Evolutionary conservation across 1,284 basidiomycete species (phyloP).

Genomic region (Cryptococcus sp.): DNA sequence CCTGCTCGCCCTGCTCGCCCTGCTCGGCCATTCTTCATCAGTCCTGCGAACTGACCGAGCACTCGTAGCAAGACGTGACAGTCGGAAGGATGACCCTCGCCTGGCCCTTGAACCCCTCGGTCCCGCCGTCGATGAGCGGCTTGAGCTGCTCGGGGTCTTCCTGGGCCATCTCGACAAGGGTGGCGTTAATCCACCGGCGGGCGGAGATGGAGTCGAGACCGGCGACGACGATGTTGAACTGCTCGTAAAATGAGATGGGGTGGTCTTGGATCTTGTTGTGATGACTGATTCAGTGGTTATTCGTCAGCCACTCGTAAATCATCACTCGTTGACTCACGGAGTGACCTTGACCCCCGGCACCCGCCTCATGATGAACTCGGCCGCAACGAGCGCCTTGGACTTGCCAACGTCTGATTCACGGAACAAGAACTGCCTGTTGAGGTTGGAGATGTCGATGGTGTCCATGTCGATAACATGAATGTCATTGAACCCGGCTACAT

Average conservation of each 20-base stretch:
- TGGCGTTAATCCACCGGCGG: constrained; percentile 97
- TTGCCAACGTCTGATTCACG: constrained; percentile 76
- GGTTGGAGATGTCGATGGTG: constrained; percentile 97
- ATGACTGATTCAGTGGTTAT: constrained; percentile 62
- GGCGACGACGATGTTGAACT: constrained; percentile 95
- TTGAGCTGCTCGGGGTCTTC: constrained; percentile 90
- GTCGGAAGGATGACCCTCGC: constrained; percentile 95
- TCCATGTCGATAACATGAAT: constrained; percentile 99
- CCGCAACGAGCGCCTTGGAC: constrained; percentile 89
- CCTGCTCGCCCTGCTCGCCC: no score
- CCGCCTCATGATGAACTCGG: constrained; percentile 91
- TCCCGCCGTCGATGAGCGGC: constrained; percentile 98
- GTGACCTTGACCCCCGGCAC: constrained; percentile 92
- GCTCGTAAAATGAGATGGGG: constrained; percentile 90
- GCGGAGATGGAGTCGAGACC: constrained; percentile 98
- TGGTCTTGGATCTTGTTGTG: constrained; percentile 99
- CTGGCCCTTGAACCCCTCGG: constrained; percentile 99
- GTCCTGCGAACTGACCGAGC: constrained; percentile 55
- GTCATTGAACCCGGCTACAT: constrained; percentile 81
- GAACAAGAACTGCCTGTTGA: constrained; percentile 98
- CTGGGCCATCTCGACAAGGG: constrained; percentile 85
- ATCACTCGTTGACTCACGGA: no score
- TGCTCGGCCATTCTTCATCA: not conserved
- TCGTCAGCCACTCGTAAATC: no score
- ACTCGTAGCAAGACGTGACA: constrained; percentile 96